Conservation (phyloP, 1,284 basidiomycete species). For the Porogramme epimiltina region DNA sequence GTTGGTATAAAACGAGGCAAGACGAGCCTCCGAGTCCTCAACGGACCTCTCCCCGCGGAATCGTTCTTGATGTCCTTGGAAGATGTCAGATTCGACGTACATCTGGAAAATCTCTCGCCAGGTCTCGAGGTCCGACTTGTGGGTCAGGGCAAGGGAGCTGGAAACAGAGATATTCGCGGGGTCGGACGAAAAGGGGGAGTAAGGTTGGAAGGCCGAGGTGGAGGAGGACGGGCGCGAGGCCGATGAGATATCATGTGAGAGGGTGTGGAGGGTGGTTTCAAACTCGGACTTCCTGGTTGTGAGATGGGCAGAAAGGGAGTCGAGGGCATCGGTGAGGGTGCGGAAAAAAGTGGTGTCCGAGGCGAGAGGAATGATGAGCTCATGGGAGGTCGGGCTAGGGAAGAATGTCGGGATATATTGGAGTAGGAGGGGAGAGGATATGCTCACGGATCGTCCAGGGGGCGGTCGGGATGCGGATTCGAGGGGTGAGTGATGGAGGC, state of each 20-base stretch:
- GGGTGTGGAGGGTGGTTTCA: conserved; percentile 54
- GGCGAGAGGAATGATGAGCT: conserved; percentile 80
- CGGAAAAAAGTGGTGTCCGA: conserved; percentile 86
- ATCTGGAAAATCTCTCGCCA: conserved; percentile 93
- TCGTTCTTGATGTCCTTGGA: conserved; percentile 78
- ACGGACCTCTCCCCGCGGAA: conserved; percentile 74
- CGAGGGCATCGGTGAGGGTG: conserved; percentile 73
- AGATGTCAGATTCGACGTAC: conserved; percentile 88
- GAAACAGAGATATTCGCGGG: conserved; percentile 33
- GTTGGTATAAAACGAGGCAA: conserved; percentile 72
- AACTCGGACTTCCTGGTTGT: conserved; percentile 66
- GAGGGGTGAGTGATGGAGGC: not conserved
- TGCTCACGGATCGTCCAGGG: not conserved
- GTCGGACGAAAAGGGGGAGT: conserved; percentile 45
- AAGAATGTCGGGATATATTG: not conserved
- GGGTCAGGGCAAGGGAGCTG: conserved; percentile 16
- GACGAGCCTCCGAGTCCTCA: conserved; percentile 73
- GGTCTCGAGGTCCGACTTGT: conserved; percentile 78
- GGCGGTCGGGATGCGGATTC: not conserved
- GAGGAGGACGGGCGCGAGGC: conserved; percentile 63
- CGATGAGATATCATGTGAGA: conserved; percentile 63
- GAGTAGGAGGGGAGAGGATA: not conserved
- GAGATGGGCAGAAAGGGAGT: conserved; percentile 70
- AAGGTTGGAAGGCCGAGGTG: conserved; percentile 45
- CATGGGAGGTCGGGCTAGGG: conserved; percentile 33